phyloP scores from a whole-genome alignment of 352 stramenopile species.

The Pythium coloratum region DNA sequence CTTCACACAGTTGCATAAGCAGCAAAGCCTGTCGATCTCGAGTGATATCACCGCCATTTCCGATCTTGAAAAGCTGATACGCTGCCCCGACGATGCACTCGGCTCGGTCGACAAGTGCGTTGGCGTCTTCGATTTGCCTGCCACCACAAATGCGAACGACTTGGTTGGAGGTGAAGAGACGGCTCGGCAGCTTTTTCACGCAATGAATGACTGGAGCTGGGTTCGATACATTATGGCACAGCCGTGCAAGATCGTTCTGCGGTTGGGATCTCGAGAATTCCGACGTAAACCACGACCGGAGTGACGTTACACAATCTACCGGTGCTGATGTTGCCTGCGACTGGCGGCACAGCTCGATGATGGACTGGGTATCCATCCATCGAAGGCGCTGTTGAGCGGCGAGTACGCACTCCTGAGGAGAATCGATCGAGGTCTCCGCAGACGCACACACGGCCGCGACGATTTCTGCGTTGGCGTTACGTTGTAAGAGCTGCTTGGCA shows the following conservation, averaged over 20 bases:
- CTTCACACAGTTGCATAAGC: constrained; percentile 17
- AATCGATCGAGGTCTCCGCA: not conserved
- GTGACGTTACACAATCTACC: constrained; percentile 36
- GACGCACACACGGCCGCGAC: constrained; percentile 39
- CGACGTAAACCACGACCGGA: constrained; percentile 24
- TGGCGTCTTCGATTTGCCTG: not conserved
- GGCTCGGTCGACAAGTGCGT: not conserved
- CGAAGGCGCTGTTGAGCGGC: constrained; percentile 41
- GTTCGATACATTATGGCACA: constrained; percentile 16
- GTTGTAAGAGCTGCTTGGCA: constrained; percentile 27
- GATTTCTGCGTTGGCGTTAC: constrained; percentile 6
- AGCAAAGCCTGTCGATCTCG: constrained; percentile 7
- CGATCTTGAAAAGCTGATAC: constrained; percentile 2
- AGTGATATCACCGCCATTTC: not conserved
- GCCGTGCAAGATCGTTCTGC: constrained; percentile 13
- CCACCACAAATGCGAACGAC: constrained; percentile 22
- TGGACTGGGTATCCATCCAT: constrained; percentile 43
- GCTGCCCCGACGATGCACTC: constrained; percentile 15
- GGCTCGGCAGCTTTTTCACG: constrained; percentile 20
- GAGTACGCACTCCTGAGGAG: constrained; percentile 45
- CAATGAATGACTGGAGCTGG: not conserved
- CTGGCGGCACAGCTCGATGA: constrained; percentile 37
- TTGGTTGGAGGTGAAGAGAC: constrained; percentile 13
- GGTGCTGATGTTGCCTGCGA: constrained; percentile 23
- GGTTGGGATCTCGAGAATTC: constrained; percentile 13